These are phyloP conservation scores for Populus tomentosa DNA, from an alignment of 441 rosid genomes.

Conservation along the genomic window DNA sequence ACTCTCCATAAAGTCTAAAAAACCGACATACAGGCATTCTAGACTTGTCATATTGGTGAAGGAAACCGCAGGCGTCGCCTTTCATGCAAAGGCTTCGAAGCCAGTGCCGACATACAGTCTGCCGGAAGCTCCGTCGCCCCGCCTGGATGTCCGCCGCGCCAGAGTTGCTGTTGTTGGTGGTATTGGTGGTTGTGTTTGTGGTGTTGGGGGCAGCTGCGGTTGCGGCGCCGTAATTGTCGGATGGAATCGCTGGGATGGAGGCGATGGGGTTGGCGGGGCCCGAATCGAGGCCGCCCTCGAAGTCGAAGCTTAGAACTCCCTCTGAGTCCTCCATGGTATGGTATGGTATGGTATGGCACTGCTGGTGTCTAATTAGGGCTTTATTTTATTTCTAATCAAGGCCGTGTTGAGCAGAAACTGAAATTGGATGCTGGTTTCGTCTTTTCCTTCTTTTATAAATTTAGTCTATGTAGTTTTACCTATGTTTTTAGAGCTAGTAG, in stretches of 20 bases:
- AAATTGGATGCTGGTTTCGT: neutral
- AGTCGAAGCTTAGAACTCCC: constrained; percentile 91
- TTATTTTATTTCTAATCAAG: neutral
- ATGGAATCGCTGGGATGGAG: constrained; percentile 50
- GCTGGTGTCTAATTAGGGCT: neutral
- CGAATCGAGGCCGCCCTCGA: constrained; percentile 86
- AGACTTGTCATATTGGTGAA: constrained; percentile 94
- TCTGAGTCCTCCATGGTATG: constrained; percentile 93
- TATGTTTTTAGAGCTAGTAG: no score
- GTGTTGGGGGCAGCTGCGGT: constrained; percentile 15
- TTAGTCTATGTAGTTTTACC: no score
- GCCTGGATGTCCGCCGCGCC: constrained; percentile 23
- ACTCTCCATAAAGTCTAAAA: constrained; percentile 85
- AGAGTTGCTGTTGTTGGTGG: constrained; percentile 23
- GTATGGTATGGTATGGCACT: neutral
- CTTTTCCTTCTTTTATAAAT: no score
- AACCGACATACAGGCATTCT: constrained; percentile 97
- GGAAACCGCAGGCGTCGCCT: constrained; percentile 98
- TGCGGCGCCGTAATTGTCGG: constrained; percentile 31
- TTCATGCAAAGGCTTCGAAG: constrained; percentile 97
- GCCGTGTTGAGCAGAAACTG: neutral
- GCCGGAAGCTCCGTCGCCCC: constrained; percentile 86
- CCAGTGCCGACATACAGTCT: constrained; percentile 99
- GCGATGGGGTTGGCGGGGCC: constrained; percentile 46
- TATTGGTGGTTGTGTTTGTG: constrained; percentile 11